Conservation (phyloP, 805 yeast genomes). For the Brettanomyces naardenensis region DNA sequence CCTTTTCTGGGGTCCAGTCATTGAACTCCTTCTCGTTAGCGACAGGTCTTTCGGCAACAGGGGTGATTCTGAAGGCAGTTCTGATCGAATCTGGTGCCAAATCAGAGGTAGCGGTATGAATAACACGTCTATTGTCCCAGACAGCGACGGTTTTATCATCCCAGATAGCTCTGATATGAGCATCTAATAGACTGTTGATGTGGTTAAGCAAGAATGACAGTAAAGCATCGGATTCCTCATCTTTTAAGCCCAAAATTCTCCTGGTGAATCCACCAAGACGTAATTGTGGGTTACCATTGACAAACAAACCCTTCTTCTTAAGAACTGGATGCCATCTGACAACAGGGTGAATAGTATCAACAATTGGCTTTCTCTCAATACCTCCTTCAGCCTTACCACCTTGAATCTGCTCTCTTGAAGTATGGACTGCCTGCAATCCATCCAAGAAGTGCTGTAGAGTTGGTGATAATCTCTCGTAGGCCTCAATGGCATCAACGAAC, state of each 20-base stretch:
- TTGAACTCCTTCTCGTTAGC: constrained; percentile 23
- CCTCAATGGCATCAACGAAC: constrained; percentile 64
- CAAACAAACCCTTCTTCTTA: constrained; percentile 47
- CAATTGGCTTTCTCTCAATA: constrained; percentile 56
- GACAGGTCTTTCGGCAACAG: constrained; percentile 62
- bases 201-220: constrained; percentile 49
- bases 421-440: constrained; percentile 61
- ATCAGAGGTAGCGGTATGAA: constrained; percentile 65
- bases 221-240: constrained; percentile 59
- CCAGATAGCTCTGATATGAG: constrained; percentile 66
- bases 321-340: constrained; percentile 70
- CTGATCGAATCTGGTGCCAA: constrained; percentile 60
- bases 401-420: constrained; percentile 63
- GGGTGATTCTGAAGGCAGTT: constrained; percentile 70
- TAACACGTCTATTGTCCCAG: constrained; percentile 72
- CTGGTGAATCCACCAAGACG: constrained; percentile 46
- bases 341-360: constrained; percentile 58
- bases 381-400: constrained; percentile 50
- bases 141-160: constrained; percentile 61
- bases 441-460: constrained; percentile 48
- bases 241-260: constrained; percentile 62
- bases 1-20: constrained; percentile 23
- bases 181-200: constrained; percentile 43
- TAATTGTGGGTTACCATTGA: constrained; percentile 26
- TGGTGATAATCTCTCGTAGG: constrained; percentile 65